Percentiles rank a stretch among this genome's conserved stretches.
These are phyloP conservation scores for Kregervanrija fluxuum DNA, from an alignment of 805 yeast genomes.

Conservation along the genomic window DNA sequence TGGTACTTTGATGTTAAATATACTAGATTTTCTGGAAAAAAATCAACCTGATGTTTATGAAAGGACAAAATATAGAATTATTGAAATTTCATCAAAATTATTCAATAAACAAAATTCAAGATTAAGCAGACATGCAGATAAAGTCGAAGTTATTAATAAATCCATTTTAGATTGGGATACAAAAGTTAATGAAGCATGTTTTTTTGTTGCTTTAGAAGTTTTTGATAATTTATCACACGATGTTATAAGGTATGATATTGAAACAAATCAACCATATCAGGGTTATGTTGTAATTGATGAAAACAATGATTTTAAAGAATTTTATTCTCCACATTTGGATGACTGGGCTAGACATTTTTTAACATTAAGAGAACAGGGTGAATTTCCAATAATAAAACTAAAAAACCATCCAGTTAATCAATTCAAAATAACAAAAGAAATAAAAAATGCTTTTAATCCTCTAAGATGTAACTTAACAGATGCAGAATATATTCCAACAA, in stretches of 20 bases:
- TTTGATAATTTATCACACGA: conserved; percentile 84
- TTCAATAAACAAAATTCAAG: conserved; percentile 46
- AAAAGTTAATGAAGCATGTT: conserved; percentile 57
- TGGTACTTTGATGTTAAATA: conserved; percentile 75
- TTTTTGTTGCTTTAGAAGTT: conserved; percentile 73
- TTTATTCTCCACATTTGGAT: conserved; percentile 57
- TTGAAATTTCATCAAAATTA: conserved; percentile 61
- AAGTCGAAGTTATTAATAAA: conserved; percentile 60
- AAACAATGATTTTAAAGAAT: conserved; percentile 69
- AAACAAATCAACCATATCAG: conserved; percentile 61
- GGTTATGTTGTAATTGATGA: conserved; percentile 71
- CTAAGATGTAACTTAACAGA: conserved; percentile 58
- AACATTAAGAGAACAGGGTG: conserved; percentile 44
- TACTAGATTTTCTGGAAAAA: conserved; percentile 54
- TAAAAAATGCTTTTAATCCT: conserved; percentile 52
- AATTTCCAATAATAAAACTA: conserved; percentile 25
- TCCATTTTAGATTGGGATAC: conserved; percentile 72
- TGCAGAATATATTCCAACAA: conserved; percentile 79
- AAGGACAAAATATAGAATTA: conserved; percentile 59
- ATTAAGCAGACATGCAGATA: conserved; percentile 36
- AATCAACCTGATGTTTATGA: conserved; percentile 69
- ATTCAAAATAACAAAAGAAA: conserved; percentile 32
- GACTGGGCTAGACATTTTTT: conserved; percentile 49
- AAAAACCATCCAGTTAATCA: conserved; percentile 54
- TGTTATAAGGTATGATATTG: conserved; percentile 64